Conservation (phyloP, 2,329 filamentous ascomycete species). For the Claviceps citrina region DNA sequence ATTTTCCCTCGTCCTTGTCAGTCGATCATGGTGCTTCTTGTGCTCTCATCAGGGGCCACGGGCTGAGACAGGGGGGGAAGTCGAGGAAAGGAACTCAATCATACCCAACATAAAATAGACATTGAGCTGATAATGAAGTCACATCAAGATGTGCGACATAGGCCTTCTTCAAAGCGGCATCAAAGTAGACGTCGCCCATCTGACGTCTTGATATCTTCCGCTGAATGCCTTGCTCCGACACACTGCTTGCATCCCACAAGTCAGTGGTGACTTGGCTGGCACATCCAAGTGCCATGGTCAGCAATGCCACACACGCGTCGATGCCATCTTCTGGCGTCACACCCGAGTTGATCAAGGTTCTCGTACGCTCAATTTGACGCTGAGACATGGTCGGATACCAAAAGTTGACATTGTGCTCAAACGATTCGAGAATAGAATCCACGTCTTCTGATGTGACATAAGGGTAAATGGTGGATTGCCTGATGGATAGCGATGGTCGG, state of each 20-base stretch:
- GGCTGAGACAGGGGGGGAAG: background rate
- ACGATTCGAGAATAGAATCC: slow-evolving; percentile 25
- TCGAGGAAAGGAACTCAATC: slow-evolving; percentile 6
- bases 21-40: background rate
- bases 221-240: slow-evolving; percentile 16
- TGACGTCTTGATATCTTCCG: slow-evolving; percentile 17
- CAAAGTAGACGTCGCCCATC: slow-evolving; percentile 29
- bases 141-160: slow-evolving; percentile 31
- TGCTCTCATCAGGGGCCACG: background rate
- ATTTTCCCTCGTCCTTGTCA: no score
- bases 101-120: slow-evolving; percentile 34
- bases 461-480: slow-evolving; percentile 23
- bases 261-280: slow-evolving; percentile 25
- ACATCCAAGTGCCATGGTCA: slow-evolving; percentile 33
- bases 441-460: slow-evolving; percentile 28
- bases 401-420: slow-evolving; percentile 33
- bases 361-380: slow-evolving; percentile 19
- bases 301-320: slow-evolving; percentile 26
- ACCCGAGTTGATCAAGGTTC: slow-evolving; percentile 18
- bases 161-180: slow-evolving; percentile 29
- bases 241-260: slow-evolving; percentile 8
- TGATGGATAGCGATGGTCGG: slow-evolving; percentile 20
- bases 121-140: slow-evolving; percentile 30
- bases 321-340: slow-evolving; percentile 22
- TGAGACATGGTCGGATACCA: slow-evolving; percentile 37